A percentile compares a stretch with the other conserved stretches of the same genome.
phyloP scores from a whole-genome alignment of 139 green algal genomes.

The Auxenochlorella protothecoides region DNA sequence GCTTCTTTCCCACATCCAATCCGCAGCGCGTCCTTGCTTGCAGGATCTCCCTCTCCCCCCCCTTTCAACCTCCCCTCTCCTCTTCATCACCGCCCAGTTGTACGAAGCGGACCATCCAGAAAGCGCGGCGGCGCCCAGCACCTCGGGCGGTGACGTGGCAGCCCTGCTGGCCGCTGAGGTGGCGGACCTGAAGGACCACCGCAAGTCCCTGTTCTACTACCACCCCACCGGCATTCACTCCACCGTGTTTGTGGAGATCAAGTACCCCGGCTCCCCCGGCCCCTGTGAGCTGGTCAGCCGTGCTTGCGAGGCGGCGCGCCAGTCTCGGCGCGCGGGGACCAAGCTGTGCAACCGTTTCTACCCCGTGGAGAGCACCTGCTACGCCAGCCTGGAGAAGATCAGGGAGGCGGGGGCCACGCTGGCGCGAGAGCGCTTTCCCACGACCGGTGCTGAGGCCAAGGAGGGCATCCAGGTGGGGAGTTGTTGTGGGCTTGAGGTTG shows the following conservation, averaged over 20 bases:
- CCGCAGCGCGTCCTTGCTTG: too few species aligned
- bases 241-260: constrained; percentile 20
- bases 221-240: constrained; percentile 17
- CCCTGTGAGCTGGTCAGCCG: constrained; percentile 19
- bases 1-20: too few species aligned
- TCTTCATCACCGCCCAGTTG: too few species aligned
- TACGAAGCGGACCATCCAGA: too few species aligned
- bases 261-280: constrained; percentile 6
- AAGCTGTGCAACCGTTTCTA: constrained; percentile 36
- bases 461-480: constrained; percentile 3
- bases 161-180: constrained; percentile 30
- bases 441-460: background rate
- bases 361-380: constrained; percentile 29
- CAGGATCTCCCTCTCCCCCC: too few species aligned
- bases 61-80: too few species aligned
- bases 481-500: too few species aligned
- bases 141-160: constrained; percentile 15
- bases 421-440: constrained; percentile 23
- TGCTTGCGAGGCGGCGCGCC: constrained; percentile 5
- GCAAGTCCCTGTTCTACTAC: constrained; percentile 14
- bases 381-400: constrained; percentile 31
- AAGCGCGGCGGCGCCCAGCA: background rate
- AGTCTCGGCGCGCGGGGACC: constrained; percentile 14
- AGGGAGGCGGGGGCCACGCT: constrained; percentile 17
- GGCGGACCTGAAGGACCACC: constrained; percentile 22